phyloP scores from a whole-genome alignment of 208 protist genomes.

The Trichomonas tenax region DNA sequence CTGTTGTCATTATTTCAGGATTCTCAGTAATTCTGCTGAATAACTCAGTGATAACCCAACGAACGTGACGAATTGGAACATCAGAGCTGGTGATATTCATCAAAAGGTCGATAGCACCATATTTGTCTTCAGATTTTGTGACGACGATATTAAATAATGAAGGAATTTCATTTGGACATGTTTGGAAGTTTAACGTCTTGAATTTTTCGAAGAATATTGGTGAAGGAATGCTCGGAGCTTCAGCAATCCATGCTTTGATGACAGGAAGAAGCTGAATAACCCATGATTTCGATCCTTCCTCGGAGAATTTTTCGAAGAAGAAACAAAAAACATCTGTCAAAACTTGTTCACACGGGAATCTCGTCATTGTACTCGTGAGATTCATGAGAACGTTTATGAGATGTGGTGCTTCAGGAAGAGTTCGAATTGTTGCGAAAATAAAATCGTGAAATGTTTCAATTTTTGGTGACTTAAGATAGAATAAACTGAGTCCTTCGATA shows the following conservation, averaged over 20 bases:
- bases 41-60: not conserved
- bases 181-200: not conserved
- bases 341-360: not conserved
- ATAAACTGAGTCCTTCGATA: not conserved
- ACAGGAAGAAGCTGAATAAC: not conserved
- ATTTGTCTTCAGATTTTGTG: not conserved
- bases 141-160: not conserved
- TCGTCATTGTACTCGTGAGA: not conserved
- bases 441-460: not conserved
- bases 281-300: not conserved
- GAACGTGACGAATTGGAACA: not conserved
- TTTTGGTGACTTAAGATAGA: not conserved
- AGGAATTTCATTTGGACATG: not conserved
- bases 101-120: not conserved
- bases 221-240: not conserved
- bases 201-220: not conserved
- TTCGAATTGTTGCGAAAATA: not conserved
- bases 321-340: not conserved
- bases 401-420: not conserved
- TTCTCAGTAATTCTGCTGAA: not conserved
- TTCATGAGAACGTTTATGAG: not conserved
- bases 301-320: not conserved
- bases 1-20: not conserved
- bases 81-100: not conserved
- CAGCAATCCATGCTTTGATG: not conserved